These are phyloP conservation scores for Aspergillus fructus DNA, from an alignment of 2,329 filamentous ascomycete species.

Conservation along the genomic window DNA sequence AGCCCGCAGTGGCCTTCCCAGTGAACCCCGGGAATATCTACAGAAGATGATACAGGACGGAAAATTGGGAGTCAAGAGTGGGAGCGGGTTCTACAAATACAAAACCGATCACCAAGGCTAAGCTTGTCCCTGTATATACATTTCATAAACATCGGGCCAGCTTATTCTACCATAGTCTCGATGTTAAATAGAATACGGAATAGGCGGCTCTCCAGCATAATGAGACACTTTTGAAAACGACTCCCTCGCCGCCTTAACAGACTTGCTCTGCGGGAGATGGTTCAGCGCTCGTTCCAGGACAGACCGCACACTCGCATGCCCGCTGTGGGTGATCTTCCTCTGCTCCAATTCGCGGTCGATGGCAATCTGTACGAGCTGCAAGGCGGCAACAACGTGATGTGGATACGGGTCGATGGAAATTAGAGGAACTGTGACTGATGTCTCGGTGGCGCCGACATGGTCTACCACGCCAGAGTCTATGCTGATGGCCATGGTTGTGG, in stretches of 20 bases:
- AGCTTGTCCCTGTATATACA: background rate
- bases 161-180: background rate
- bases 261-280: constrained; percentile 30
- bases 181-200: constrained; percentile 14
- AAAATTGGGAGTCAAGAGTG: background rate
- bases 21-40: background rate
- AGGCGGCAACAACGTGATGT: constrained; percentile 29
- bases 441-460: background rate
- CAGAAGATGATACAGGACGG: background rate
- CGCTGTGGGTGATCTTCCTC: constrained; percentile 23
- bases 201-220: background rate
- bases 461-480: background rate
- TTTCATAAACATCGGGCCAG: background rate
- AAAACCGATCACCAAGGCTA: background rate
- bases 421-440: constrained; percentile 19
- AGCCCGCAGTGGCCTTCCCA: background rate
- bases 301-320: constrained; percentile 23
- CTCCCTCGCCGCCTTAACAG: constrained; percentile 24
- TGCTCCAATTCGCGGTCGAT: constrained; percentile 25
- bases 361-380: constrained; percentile 28
- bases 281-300: constrained; percentile 26
- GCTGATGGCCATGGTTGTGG: constrained; percentile 14
- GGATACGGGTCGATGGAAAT: constrained; percentile 33
- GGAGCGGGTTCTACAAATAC: background rate
- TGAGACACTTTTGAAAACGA: background rate